Evolutionary conservation across 176 grass and related monocot species (phyloP), one percentile per base, ranked within the genome.

Genomic region (Otatea glauca): DNA sequence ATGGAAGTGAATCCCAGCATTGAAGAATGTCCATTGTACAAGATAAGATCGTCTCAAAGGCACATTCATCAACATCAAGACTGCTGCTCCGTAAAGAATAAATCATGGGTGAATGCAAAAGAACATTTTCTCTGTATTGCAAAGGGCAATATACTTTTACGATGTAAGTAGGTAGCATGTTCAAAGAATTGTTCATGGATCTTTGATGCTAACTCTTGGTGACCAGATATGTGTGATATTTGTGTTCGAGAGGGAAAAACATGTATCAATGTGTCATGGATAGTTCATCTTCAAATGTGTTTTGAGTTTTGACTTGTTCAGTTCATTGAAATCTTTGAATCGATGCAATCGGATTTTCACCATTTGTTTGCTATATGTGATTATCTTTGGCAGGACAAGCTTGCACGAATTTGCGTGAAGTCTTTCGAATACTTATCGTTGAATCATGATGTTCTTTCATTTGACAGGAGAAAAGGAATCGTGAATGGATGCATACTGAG

Each of bases 131-230:
- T 55, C 34, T 42, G 23, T 15, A 18, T 48, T 55, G 17, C 16
- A 45, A 39, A 42, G 11, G 1, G 20, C 10, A 77, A 49, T 24
- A 27, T 58, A 78, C 34, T 51, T 74, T 34, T 42, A 50, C 83
- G 67, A 67, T 90, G 67, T 78, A 74, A 29, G 27, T 86, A 90
- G 79, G 5, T 68, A 68, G 29, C 32, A 5, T 80, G 76, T 60
- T 49, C 7, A 72, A 84, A 84, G 61, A 75, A 51, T 75, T 81
- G 42, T 81, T 61, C 3, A 51, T 77, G 65, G 58, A 59, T 24
- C 55, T 65, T 70, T 43, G 60, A 76, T 78, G 58, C 47, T 39
- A 66, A 29, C 39, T 82, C 37, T 55, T 44, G 43, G 35, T 78
- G 66, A 66, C 68, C 18, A 87, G 66, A n/a, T 76, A 21, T 58